Percentiles rank a stretch among this genome's conserved stretches.
Evolutionary conservation across 768 basidiomycete genomes (phyloP).

Genomic region (Mycena belliarum): DNA sequence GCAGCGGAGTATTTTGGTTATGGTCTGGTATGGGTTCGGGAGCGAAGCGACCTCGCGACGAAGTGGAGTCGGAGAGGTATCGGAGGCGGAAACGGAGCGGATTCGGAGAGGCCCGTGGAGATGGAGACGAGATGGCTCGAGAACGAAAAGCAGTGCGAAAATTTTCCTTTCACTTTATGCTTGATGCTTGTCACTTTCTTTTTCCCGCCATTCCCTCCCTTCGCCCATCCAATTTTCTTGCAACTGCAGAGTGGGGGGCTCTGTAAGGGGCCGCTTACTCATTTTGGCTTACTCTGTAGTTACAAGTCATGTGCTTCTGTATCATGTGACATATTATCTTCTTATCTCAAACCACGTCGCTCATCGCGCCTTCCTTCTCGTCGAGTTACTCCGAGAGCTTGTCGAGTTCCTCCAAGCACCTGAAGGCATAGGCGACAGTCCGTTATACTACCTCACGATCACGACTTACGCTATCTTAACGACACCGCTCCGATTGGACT

Average conservation of each 20-base stretch:
- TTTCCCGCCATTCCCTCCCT: neutral
- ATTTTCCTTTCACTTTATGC: neutral
- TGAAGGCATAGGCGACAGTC: too few relatives aligned
- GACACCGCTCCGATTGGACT: too few relatives aligned
- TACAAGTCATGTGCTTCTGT: neutral
- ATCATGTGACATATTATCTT: too few relatives aligned
- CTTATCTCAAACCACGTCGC: too few relatives aligned
- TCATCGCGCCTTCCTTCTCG: too few relatives aligned
- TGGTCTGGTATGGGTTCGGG: too few relatives aligned
- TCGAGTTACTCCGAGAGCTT: too few relatives aligned
- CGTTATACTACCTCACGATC: too few relatives aligned
- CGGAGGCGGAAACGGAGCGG: slow-evolving; percentile 1
- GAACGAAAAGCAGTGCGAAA: slow-evolving; percentile 1
- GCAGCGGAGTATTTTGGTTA: too few relatives aligned
- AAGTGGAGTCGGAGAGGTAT: slow-evolving; percentile 5
- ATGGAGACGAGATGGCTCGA: neutral
- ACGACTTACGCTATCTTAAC: too few relatives aligned
- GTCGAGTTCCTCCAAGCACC: too few relatives aligned
- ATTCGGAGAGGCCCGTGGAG: neutral
- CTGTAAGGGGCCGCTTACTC: neutral
- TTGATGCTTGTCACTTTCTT: neutral
- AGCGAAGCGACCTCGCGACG: neutral
- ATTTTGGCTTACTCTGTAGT: neutral
- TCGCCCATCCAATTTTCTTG: neutral
- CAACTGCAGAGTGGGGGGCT: slow-evolving; percentile 6